A percentile compares a stretch with the other conserved stretches of the same genome.
These are phyloP conservation scores for Lathyrus aphaca DNA, from an alignment of 306 rosid genomes.

Conservation along the genomic window DNA sequence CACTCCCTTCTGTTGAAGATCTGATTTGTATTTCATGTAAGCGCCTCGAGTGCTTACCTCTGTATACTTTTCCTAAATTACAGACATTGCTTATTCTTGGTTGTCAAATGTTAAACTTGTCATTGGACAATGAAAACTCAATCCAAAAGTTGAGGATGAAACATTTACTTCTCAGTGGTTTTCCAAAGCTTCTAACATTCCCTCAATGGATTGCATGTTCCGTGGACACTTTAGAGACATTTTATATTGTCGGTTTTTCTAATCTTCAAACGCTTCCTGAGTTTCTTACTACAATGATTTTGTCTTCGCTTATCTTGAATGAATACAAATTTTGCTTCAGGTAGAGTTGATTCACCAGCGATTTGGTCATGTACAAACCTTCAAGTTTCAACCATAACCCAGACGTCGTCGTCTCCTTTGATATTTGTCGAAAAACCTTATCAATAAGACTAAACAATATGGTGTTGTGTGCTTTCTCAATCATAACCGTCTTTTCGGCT, in stretches of 20 bases:
- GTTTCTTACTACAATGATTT: neutral
- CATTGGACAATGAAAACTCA: neutral
- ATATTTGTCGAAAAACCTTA: no score
- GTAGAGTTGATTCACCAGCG: no score
- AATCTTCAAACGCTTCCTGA: slow-evolving; percentile 18
- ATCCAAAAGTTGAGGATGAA: neutral
- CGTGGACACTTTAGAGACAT: neutral
- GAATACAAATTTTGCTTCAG: no score
- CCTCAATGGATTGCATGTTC: slow-evolving; percentile 22
- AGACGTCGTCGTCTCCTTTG: no score
- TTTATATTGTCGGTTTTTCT: neutral
- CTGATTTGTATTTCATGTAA: neutral
- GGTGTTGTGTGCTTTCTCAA: no score
- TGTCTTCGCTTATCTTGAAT: no score
- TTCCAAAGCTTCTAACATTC: neutral
- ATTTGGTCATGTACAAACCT: no score
- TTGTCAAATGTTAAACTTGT: neutral
- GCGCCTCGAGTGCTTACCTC: neutral
- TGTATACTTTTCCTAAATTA: slow-evolving; percentile 4
- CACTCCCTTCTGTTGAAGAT: neutral
- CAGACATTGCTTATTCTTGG: neutral
- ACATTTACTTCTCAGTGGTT: neutral
- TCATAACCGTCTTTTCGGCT: no score
- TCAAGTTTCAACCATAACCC: no score
- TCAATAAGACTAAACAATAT: no score